Percentiles rank a stretch among this genome's conserved stretches.
Conservation (phyloP, 2,329 filamentous ascomycete genomes). For the Colletotrichum viniferum region DNA sequence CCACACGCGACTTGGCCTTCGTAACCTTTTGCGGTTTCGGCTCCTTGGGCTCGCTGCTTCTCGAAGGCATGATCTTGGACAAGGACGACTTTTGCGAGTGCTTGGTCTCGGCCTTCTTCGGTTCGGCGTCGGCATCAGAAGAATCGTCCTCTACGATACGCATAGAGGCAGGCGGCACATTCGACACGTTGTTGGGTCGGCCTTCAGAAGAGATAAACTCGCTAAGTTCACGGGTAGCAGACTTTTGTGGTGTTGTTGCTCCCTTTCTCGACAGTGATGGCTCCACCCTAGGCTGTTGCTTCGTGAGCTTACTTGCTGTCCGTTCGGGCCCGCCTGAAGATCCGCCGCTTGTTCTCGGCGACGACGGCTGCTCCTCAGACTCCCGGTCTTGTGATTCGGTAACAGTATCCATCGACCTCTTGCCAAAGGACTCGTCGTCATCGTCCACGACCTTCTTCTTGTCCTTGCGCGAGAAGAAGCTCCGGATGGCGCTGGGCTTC, state of each 20-base stretch:
- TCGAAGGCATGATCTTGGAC: conserved; percentile 46
- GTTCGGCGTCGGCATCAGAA: conserved; percentile 27
- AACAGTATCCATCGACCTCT: conserved; percentile 63
- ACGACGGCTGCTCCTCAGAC: conserved; percentile 45
- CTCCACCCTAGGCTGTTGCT: conserved; percentile 60
- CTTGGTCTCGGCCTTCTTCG: conserved; percentile 31
- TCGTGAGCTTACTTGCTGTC: conserved; percentile 72
- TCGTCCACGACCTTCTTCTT: conserved; percentile 62
- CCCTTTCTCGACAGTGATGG: conserved; percentile 50
- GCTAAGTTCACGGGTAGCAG: conserved; percentile 44
- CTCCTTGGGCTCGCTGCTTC: conserved; percentile 39
- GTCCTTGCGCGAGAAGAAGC: conserved; percentile 67
- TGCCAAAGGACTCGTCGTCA: conserved; percentile 65
- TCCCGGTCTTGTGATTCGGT: conserved; percentile 50
- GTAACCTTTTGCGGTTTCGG: conserved; percentile 55
- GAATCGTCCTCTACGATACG: conserved; percentile 60
- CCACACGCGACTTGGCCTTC: conserved; percentile 65
- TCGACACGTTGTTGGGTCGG: conserved; percentile 57
- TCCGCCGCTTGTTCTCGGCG: conserved; percentile 29
- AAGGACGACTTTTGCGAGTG: conserved; percentile 43
- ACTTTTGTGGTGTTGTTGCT: conserved; percentile 31
- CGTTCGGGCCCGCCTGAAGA: conserved; percentile 48
- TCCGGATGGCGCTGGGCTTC: conserved; percentile 61
- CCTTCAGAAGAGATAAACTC: conserved; percentile 46
- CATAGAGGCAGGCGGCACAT: conserved; percentile 58